Percentiles rank a stretch among this genome's conserved stretches.
Evolutionary conservation across 164 flowering plant genomes (phyloP).

Genomic region (Houttuynia cordata): DNA sequence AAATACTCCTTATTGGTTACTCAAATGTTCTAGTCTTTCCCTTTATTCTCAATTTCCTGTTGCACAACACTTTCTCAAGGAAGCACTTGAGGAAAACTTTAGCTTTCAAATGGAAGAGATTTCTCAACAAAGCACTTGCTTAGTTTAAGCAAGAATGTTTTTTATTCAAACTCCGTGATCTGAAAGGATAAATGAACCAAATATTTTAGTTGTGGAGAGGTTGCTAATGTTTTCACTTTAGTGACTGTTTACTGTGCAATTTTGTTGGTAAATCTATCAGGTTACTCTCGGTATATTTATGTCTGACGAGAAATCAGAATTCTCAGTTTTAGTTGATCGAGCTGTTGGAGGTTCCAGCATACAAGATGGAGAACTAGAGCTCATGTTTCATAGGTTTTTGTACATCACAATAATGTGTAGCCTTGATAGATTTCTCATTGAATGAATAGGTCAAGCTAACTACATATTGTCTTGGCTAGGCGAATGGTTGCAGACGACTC

Average conservation of each 20-base stretch:
- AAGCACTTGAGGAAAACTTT: too few species aligned
- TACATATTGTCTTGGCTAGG: slow-evolving; percentile 20
- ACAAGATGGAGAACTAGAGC: slow-evolving; percentile 66
- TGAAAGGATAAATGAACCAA: too few species aligned
- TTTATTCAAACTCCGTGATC: too few species aligned
- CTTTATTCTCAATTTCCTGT: too few species aligned
- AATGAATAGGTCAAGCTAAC: neutral
- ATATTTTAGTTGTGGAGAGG: too few species aligned
- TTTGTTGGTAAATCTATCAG: slow-evolving; percentile 22
- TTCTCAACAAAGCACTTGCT: too few species aligned
- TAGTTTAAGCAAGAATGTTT: too few species aligned
- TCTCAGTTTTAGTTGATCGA: slow-evolving; percentile 86
- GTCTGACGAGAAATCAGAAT: slow-evolving; percentile 44
- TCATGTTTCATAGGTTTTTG: slow-evolving; percentile 73
- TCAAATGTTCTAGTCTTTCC: too few species aligned
- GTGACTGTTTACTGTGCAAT: neutral
- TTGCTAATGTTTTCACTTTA: too few species aligned
- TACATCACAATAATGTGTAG: slow-evolving; percentile 1
- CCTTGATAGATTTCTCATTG: neutral
- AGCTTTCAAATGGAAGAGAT: too few species aligned
- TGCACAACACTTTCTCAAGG: too few species aligned
- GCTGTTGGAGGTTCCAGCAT: slow-evolving; percentile 81
- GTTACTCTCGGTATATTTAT: slow-evolving; percentile 68
- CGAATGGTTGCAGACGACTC: slow-evolving; percentile 47
- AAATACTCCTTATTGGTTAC: neutral